Conservation (phyloP, 805 yeast species). For the Metschnikowia proteae region DNA sequence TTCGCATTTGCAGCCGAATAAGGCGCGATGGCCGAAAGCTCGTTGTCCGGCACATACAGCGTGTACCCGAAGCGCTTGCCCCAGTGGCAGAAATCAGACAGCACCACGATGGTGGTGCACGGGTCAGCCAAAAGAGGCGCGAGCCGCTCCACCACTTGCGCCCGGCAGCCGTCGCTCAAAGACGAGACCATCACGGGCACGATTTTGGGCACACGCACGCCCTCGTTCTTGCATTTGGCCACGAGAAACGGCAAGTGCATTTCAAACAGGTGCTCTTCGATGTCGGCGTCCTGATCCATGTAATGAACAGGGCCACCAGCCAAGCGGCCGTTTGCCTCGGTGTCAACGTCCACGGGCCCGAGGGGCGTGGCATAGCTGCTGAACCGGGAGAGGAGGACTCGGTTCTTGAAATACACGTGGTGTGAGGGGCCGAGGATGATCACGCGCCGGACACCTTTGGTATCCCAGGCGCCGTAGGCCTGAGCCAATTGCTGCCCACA, state of each 20-base stretch:
- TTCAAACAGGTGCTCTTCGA: conserved; percentile 88
- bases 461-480: conserved; percentile 70
- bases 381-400: conserved; percentile 51
- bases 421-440: conserved; percentile 93
- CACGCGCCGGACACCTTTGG: conserved; percentile 52
- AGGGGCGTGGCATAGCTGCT: conserved; percentile 72
- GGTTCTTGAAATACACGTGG: conserved; percentile 71
- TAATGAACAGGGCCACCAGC: conserved; percentile 39
- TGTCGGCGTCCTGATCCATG: conserved; percentile 63
- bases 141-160: conserved; percentile 45
- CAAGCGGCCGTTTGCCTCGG: conserved; percentile 36
- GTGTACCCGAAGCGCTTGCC: conserved; percentile 45
- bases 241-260: conserved; percentile 85
- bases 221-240: conserved; percentile 38
- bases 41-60: conserved; percentile 23
- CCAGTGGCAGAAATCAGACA: conserved; percentile 97
- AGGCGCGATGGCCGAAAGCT: conserved; percentile 5
- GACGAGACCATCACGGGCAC: conserved; percentile 82
- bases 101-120: conserved; percentile 66
- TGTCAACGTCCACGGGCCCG: conserved; percentile 70
- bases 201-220: conserved; percentile 42
- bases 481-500: conserved; percentile 77
- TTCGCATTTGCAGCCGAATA: conserved; percentile 9
- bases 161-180: conserved; percentile 43
- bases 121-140: conserved; percentile 52